A percentile compares a stretch with the other conserved stretches of the same genome.
Evolutionary conservation across 2,329 filamentous ascomycete genomes (phyloP).

Genomic region (Torrubiella hemipterigena): DNA sequence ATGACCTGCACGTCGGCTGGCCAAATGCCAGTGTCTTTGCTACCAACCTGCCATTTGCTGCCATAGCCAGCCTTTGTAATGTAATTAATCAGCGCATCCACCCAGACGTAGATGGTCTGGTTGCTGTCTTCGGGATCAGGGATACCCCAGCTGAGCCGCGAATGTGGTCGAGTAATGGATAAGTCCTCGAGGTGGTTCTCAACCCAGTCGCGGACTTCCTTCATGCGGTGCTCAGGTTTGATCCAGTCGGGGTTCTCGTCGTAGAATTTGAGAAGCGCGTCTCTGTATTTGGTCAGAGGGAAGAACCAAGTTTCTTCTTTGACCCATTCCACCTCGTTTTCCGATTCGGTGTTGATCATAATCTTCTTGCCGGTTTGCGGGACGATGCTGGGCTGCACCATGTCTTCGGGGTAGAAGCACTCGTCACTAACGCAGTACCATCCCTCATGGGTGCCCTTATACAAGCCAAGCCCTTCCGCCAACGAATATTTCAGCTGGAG

Average conservation of each 20-base stretch:
- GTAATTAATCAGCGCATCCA: conserved; percentile 93
- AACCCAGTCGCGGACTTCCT: conserved; percentile 69
- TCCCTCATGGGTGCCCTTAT: conserved; percentile 75
- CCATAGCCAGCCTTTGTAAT: conserved; percentile 72
- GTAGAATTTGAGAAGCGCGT: conserved; percentile 73
- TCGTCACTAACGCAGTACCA: conserved; percentile 98
- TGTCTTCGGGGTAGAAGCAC: conserved; percentile 77
- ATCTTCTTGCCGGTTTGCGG: conserved; percentile 72
- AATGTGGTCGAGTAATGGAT: conserved; percentile 72
- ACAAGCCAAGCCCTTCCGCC: conserved; percentile 60
- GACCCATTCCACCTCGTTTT: conserved; percentile 88
- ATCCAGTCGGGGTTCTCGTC: conserved; percentile 66
- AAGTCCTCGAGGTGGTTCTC: conserved; percentile 70
- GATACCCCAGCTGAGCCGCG: conserved; percentile 78
- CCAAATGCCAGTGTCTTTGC: conserved; percentile 58
- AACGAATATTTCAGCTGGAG: conserved; percentile 47
- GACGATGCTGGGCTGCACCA: conserved; percentile 63
- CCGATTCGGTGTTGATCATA: conserved; percentile 76
- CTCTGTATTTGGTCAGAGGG: conserved; percentile 68
- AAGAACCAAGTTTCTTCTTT: conserved; percentile 95
- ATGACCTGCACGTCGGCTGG: conserved; percentile 86
- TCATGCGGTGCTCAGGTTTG: conserved; percentile 58
- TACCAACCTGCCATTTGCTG: conserved; percentile 48
- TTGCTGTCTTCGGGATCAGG: conserved; percentile 69
- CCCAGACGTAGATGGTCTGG: conserved; percentile 97